Percentiles rank a stretch among this genome's conserved stretches.
Evolutionary conservation across 1,284 basidiomycete species (phyloP).

Genomic region (Inonotus obliquus): DNA sequence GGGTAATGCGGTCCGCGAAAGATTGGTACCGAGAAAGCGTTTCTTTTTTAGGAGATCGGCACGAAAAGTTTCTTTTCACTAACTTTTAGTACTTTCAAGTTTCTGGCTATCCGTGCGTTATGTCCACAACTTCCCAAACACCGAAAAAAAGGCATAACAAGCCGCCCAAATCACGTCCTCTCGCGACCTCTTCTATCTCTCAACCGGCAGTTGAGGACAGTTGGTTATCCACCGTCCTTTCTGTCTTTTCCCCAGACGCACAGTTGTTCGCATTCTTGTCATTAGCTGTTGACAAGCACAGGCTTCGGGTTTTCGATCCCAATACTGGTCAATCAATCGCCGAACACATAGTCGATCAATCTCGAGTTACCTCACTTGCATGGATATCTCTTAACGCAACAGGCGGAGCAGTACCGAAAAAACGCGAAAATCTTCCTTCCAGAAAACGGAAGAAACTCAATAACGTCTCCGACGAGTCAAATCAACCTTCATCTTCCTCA

Average conservation of each 20-base stretch:
- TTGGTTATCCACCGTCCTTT: slow-evolving; percentile 41
- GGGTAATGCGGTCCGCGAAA: background rate
- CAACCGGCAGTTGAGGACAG: slow-evolving; percentile 52
- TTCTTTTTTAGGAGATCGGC: background rate
- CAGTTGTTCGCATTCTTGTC: slow-evolving; percentile 61
- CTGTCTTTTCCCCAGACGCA: slow-evolving; percentile 59
- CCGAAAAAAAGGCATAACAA: slow-evolving; percentile 49
- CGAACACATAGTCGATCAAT: slow-evolving; percentile 54
- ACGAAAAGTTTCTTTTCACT: slow-evolving; percentile 2
- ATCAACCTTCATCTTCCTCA: slow-evolving; percentile 18
- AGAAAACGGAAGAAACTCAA: slow-evolving; percentile 37
- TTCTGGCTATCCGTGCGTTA: slow-evolving; percentile 19
- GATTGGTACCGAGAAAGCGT: background rate
- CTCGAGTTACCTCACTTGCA: slow-evolving; percentile 48
- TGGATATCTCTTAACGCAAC: slow-evolving; percentile 44
- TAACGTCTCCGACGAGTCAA: slow-evolving; percentile 26
- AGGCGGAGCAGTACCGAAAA: slow-evolving; percentile 28
- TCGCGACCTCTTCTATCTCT: slow-evolving; percentile 53
- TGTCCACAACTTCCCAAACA: slow-evolving; percentile 40
- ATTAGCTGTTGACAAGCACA: slow-evolving; percentile 70
- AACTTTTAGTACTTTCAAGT: background rate
- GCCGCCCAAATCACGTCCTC: slow-evolving; percentile 47
- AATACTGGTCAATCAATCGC: slow-evolving; percentile 49
- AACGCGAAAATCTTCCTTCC: slow-evolving; percentile 27
- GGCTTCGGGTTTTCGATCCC: slow-evolving; percentile 63